Percentiles rank a stretch among this genome's conserved stretches.
Conservation (phyloP, 2,329 filamentous ascomycete genomes). For the Apiospora arundinis region DNA sequence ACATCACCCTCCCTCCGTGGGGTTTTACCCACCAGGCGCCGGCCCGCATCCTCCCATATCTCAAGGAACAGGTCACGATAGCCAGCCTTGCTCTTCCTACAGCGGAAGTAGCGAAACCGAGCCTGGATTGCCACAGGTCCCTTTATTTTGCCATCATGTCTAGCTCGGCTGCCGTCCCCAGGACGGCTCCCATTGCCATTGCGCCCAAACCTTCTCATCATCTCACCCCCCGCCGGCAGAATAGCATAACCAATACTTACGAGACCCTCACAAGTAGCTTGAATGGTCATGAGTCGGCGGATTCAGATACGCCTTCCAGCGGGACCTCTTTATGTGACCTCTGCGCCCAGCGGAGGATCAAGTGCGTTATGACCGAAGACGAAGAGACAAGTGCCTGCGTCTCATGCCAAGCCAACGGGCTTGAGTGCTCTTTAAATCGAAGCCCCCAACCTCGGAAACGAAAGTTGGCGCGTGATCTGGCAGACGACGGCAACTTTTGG, state of each 20-base stretch:
- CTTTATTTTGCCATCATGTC: slow-evolving; percentile 53
- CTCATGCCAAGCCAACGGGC: slow-evolving; percentile 77
- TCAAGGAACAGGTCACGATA: slow-evolving; percentile 2
- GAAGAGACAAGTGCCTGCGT: slow-evolving; percentile 71
- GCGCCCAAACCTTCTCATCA: slow-evolving; percentile 63
- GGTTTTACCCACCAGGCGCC: slow-evolving; percentile 14
- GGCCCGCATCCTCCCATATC: slow-evolving; percentile 16
- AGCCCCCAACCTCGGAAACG: slow-evolving; percentile 81
- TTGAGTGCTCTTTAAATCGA: slow-evolving; percentile 79
- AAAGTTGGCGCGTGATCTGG: slow-evolving; percentile 71
- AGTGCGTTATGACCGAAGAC: slow-evolving; percentile 78
- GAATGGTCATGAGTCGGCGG: slow-evolving; percentile 59
- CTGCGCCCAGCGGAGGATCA: slow-evolving; percentile 75
- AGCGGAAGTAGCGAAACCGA: slow-evolving; percentile 1
- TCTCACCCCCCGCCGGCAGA: slow-evolving; percentile 52
- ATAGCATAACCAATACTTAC: slow-evolving; percentile 50
- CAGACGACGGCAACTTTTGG: slow-evolving; percentile 67
- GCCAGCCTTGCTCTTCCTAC: slow-evolving; percentile 15
- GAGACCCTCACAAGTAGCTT: slow-evolving; percentile 58
- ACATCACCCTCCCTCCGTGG: slow-evolving; percentile 20
- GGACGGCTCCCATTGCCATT: slow-evolving; percentile 71
- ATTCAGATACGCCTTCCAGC: slow-evolving; percentile 51
- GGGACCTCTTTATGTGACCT: slow-evolving; percentile 68
- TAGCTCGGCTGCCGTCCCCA: slow-evolving; percentile 58
- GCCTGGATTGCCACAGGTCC: slow-evolving; percentile 22